Percentiles rank a stretch among this genome's conserved stretches.
Evolutionary conservation across 1,139 yeast genomes (phyloP).

Genomic region (Diutina pseudorugosa): DNA sequence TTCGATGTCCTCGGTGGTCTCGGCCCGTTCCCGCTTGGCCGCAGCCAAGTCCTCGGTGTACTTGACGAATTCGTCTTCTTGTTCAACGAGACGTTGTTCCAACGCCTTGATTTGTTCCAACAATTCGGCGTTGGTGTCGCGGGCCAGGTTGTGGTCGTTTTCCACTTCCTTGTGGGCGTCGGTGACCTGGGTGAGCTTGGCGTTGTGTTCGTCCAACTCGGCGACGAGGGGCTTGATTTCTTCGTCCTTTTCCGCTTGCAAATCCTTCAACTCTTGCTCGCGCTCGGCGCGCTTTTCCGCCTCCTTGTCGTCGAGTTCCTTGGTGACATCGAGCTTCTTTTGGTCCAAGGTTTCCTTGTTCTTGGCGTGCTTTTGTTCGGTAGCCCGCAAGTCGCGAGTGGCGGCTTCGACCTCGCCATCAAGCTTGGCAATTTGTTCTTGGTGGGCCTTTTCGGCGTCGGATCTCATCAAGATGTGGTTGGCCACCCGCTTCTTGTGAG

Average conservation of each 20-base stretch:
- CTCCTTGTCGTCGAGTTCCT: constrained; percentile 31
- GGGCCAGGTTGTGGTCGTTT: constrained; percentile 23
- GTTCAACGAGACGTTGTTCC: constrained; percentile 24
- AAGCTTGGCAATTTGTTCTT: constrained; percentile 21
- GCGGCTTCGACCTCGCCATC: constrained; percentile 28
- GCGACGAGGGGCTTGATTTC: constrained; percentile 28
- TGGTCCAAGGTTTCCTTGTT: constrained; percentile 26
- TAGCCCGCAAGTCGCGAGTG: constrained; percentile 22
- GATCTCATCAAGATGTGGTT: background rate
- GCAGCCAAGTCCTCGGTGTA: constrained; percentile 6
- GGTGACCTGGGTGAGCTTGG: constrained; percentile 27
- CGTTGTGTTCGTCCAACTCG: constrained; percentile 26
- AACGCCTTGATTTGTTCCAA: constrained; percentile 23
- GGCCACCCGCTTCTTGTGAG: constrained; percentile 27
- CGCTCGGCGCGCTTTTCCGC: constrained; percentile 26
- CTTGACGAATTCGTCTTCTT: constrained; percentile 26
- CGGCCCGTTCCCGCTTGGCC: background rate
- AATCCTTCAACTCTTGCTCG: constrained; percentile 28
- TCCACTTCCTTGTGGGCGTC: constrained; percentile 25
- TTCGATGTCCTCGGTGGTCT: constrained; percentile 5
- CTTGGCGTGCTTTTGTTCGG: constrained; percentile 21
- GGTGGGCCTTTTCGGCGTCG: constrained; percentile 32
- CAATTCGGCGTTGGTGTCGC: constrained; percentile 22
- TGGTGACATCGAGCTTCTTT: constrained; percentile 29
- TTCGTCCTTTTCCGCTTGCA: constrained; percentile 36